Evolutionary conservation across 495 filamentous ascomycete species (phyloP), one percentile per base, ranked within the genome.

Genomic region (Penicillium coprophilum): DNA sequence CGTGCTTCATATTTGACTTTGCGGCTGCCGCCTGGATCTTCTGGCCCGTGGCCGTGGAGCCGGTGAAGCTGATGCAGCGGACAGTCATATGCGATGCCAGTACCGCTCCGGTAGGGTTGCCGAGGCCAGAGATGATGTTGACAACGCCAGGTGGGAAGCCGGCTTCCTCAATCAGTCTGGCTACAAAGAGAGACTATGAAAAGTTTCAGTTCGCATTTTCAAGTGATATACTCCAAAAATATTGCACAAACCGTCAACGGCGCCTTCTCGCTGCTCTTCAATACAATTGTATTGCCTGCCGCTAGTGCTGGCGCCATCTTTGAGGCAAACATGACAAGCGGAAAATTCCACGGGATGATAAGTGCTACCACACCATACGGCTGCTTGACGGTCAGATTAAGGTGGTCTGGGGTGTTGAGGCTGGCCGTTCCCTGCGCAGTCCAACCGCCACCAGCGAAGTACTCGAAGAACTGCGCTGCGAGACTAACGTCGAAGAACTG

Each of bases 61-160:
- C 93, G 1, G 93, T 96, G 69, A 96, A 96, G 53, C 91, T 92
- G 60, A 97, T 76, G 73, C 93, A 94, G 76, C 94, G 91, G 50
- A 97, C 82, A 38, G 75, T 48, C 68, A 70, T 71, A 58, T 86
- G 80, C 10, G 66, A 68, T 6, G 80, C 77, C 1, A 88, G 72
- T 0, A 73, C 71, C 28, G 70, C 67, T 7, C 84, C 84, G 2
- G 66, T 62, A 34, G 84, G 85, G 6, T 53, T 55, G 12, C 83
- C 82, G 59, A 74, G 74, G 7, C 83, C 82, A 3, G 78, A 78
- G 20, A 87, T 61, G 21, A 86, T 71, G 48, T 73, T 81, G 45
- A 87, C 62, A 8, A 84, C 80, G 12, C 81, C 80, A 8, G 77
- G 76, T 7, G 81, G 84, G 43, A 82, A 71, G 28, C 79, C 80